These are phyloP conservation scores for Elsinoe fawcettii DNA, from an alignment of 2,329 filamentous ascomycete genomes.

Conservation along the genomic window DNA sequence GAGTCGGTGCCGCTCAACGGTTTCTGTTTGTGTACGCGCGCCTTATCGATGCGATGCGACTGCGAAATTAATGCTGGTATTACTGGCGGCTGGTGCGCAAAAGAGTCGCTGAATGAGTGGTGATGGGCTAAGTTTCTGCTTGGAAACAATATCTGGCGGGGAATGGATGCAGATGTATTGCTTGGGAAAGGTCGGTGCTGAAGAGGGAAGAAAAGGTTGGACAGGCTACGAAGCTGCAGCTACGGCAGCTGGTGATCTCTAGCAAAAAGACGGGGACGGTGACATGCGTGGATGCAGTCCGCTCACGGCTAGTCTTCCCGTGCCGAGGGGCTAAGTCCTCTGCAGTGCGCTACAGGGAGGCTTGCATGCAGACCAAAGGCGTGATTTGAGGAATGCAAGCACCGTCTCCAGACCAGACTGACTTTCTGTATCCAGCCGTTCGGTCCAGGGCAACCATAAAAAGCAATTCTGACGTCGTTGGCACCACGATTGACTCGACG, in stretches of 20 bases:
- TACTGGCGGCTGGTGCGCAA: background rate
- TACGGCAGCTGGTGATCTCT: background rate
- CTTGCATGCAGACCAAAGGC: background rate
- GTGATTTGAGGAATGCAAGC: background rate
- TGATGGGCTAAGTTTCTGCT: conserved; percentile 8
- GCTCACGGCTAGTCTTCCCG: background rate
- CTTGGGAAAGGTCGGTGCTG: background rate
- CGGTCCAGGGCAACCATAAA: background rate
- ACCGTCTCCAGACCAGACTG: no score
- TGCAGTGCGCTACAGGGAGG: no score
- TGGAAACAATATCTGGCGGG: background rate
- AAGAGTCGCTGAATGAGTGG: background rate
- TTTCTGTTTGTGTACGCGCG: background rate
- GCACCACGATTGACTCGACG: background rate
- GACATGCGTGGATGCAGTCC: conserved; percentile 11
- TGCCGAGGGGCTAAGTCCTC: background rate
- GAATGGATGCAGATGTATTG: background rate
- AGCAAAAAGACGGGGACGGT: background rate
- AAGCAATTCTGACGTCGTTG: conserved; percentile 1
- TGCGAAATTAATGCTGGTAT: background rate
- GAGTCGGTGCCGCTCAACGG: background rate
- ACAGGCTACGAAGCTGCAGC: conserved; percentile 1
- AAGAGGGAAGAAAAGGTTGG: background rate
- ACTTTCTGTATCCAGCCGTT: background rate
- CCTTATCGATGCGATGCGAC: conserved; percentile 1